Base-by-base conservation (phyloP, 2,329 filamentous ascomycete species). In the Fusarium camptoceras region DNA sequence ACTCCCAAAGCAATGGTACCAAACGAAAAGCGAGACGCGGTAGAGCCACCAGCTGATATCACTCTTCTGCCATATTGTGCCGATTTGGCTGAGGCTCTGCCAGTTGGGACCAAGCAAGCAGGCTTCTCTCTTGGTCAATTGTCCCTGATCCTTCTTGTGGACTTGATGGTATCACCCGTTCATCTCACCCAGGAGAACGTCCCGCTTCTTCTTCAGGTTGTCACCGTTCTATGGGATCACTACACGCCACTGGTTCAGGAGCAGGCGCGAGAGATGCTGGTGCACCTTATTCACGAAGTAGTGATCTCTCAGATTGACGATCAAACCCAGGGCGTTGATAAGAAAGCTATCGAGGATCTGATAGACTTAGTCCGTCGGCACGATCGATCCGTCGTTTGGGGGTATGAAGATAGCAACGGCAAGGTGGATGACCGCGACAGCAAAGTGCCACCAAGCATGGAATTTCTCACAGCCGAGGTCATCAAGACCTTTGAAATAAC, bases 1-100 rank as follows among this genome's bases (percentile, higher is more conserved):
- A 93, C 89, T 0, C 95, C 97, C 2, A 97, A 96, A 78, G 92
- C 94, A n/a, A 98, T 99, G 95, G 94, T 98, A 12, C 93, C 94
- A 12, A 92, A 92, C 72, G 92, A 97, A 76, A 97, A 95, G 79
- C 86, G 88, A 66, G 88, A 91, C 48, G 86, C 89, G 3, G 82
- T 89, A 18, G 88, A 89, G 12, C 86, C 91, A 10, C 93, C 94
- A 3, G 87, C 91, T 1, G 94, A 98, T 76, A 87, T 91, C 55
- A 86, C 85, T 63, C 87, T 87, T 54, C 83, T 98, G 37, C 96
- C 96, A 1, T 98, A 99, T 78, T 92, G 97, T 73, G 95, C 95
- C 20, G 94, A 98, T 76, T 82, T 98, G 27, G 85, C 87, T 4
- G 89, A 93, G 43, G 91, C 93, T 4, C 82, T 98, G 10, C 94